Base-by-base conservation (phyloP, 1,139 yeast genomes). In the Magnusiomyces tetraspermus region DNA sequence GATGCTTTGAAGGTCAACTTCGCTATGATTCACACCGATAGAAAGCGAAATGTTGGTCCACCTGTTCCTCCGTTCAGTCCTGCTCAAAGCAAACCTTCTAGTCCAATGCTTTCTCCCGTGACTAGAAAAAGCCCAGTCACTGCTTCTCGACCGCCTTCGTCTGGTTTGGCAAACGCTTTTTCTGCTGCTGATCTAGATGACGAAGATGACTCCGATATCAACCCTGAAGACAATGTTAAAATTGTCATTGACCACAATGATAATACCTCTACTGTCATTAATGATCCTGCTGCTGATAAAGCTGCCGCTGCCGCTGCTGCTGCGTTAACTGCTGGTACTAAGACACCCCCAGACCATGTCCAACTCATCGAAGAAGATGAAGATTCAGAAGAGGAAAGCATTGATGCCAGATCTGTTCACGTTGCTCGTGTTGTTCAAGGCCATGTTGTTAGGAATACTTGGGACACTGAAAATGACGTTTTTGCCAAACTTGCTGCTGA, bases 21-120 rank as follows among this genome's bases (percentile, higher is more conserved):
- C 66, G 99, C 98, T 56, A 92, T 94, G 97, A 92, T 94, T 61
- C 97, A 94, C 68, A 92, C 98, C 33, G 98, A 92, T 71, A 82
- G 97, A 67, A 84, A 97, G 70, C 83, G 98, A 70, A 80, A 46
- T 15, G 28, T 28, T 28, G 45, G 42, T 36, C 22, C 30, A 19
- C 15, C 40, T n/a, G 15, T 5, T 13, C 15, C 15, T 17, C 5
- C 15, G 5, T 36, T 36, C 17, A 36, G 17, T 13, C 40, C 40
- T 36, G 40, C 6, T 6, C 40, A 36, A 36, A 36, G 40, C 40
- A 36, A n/a, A 36, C 40, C 40, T n/a, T 10, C 40, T n/a, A 36
- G 40, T 36, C 40, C 40, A 10, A 36, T 10, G 17, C 23, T 36
- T n/a, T 28, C 44, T 4, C 11, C 42, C 3, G 33, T 49, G 3